Conservation (phyloP, 352 stramenopile genomes). For the Globisporangium camurandrum region DNA sequence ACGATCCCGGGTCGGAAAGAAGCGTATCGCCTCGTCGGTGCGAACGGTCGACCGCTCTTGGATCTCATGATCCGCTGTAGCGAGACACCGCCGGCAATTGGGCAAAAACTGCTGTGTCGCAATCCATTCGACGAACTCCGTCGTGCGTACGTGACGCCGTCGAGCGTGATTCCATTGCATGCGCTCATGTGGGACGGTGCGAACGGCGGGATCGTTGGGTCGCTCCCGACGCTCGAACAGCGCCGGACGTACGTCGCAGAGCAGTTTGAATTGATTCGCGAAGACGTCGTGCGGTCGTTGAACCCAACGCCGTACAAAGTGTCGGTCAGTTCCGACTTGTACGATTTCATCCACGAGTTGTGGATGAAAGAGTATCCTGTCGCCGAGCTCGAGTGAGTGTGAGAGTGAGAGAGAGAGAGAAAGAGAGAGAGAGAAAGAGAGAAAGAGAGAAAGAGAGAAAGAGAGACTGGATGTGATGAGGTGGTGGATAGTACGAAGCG, state of each 20-base stretch:
- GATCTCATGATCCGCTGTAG: conserved; percentile 88
- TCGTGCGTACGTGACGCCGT: conserved; percentile 91
- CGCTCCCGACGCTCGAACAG: conserved; percentile 69
- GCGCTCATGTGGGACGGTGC: conserved; percentile 87
- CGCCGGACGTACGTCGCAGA: conserved; percentile 82
- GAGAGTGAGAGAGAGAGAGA: background rate
- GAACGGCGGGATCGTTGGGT: conserved; percentile 58
- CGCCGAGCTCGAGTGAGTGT: conserved; percentile 61
- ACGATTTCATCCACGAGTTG: conserved; percentile 94
- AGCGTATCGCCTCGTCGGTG: conserved; percentile 87
- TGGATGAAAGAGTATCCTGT: conserved; percentile 92
- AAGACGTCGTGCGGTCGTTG: conserved; percentile 92
- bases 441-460: background rate
- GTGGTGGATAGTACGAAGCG: background rate
- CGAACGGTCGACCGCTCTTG: conserved; percentile 82
- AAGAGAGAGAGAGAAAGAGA: conserved; percentile 2
- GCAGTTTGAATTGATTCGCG: conserved; percentile 90
- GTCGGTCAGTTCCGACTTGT: conserved; percentile 80
- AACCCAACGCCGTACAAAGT: conserved; percentile 96
- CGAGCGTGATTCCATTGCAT: conserved; percentile 86
- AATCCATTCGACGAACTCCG: conserved; percentile 96
- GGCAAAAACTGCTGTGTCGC: conserved; percentile 88
- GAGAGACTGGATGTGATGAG: background rate
- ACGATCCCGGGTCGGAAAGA: conserved; percentile 88
- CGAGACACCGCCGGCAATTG: conserved; percentile 72